Conservation (phyloP, 2,329 filamentous ascomycete species). For the Aspergillus tubingensis region DNA sequence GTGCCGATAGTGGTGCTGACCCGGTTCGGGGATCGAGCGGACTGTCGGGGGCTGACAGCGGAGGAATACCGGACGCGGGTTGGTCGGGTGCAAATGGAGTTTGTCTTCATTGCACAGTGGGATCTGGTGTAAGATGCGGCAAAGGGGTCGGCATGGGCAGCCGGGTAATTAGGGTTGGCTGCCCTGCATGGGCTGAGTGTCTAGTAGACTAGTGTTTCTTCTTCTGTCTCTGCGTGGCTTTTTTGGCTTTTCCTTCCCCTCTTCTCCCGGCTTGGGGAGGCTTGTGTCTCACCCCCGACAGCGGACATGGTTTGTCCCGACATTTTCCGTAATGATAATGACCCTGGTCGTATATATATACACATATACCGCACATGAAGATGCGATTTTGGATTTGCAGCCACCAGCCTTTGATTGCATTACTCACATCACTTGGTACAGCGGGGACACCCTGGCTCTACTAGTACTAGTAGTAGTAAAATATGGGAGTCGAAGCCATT, state of each 20-base stretch:
- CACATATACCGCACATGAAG: neutral
- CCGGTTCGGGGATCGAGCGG: slow-evolving; percentile 50
- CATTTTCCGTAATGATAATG: slow-evolving; percentile 1
- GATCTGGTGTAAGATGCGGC: slow-evolving; percentile 46
- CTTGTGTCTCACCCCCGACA: neutral
- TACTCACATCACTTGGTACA: neutral
- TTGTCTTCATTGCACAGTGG: slow-evolving; percentile 57
- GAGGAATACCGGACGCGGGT: slow-evolving; percentile 52
- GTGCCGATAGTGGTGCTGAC: slow-evolving; percentile 66
- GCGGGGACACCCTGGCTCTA: neutral
- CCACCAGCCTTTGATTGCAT: neutral
- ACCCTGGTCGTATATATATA: neutral
- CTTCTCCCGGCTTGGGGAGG: neutral
- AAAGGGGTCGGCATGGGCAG: neutral
- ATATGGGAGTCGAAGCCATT: neutral
- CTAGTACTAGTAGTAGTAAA: neutral
- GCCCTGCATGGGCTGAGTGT: neutral
- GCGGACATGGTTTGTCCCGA: neutral
- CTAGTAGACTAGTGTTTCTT: too few species aligned
- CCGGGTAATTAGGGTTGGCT: slow-evolving; percentile 10
- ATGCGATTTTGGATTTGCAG: neutral
- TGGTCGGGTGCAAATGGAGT: slow-evolving; percentile 51
- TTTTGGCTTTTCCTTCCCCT: neutral
- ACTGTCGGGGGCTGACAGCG: slow-evolving; percentile 55
- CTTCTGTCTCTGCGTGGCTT: neutral